Evolutionary conservation across 352 stramenopile species (phyloP), one percentile per base, ranked within the genome.

Genomic region (Globisporangium mamillatum): DNA sequence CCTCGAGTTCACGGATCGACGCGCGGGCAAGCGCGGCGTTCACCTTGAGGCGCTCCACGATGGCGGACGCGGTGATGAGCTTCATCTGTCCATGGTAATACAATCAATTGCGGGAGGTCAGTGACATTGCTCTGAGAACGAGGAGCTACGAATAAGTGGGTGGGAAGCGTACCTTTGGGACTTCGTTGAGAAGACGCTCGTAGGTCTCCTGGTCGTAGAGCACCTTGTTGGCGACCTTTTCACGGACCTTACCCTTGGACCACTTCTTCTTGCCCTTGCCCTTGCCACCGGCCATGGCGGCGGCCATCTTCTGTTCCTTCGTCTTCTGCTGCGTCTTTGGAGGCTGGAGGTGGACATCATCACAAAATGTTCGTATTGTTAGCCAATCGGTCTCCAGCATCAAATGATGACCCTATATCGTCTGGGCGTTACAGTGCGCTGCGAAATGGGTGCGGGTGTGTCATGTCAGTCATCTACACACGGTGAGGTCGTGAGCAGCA

Each of bases 251-350:
- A 81, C 97, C 97, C 96, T 99, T 99, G 75, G 97, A 99, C 98
- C 98, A 99, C 92, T 99, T 99, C 89, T 99, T 99, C 94, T 99
- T 99, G 84, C 96, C 96, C 92, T 99, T 99, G 86, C 96, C 97
- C 76, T 90, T 90, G 81, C 97, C 97, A 92, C 91, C 91, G 66
- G 97, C 98, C 94, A 99, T 98, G 93, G 98, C 98, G 79, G 98
- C 98, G 76, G 97, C 97, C 94, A 99, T 99, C 97, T 99, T 99
- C 77, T 99, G 97, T 84, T 99, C 98, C 94, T 99, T 99, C 72
- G 97, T 99, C 94, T 99, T 99, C 84, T 99, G 98, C 91, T 99
- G 98, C 77, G 98, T 98, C 88, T 99, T 99, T 71, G 98, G 97
- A 73, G 97, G 97, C 97, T 94, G 69, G 57, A 75, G 9, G 38